Evolutionary conservation across 2,329 filamentous ascomycete species (phyloP), one percentile per base, ranked within the genome.

Genomic region (Xylariaceae sp.): DNA sequence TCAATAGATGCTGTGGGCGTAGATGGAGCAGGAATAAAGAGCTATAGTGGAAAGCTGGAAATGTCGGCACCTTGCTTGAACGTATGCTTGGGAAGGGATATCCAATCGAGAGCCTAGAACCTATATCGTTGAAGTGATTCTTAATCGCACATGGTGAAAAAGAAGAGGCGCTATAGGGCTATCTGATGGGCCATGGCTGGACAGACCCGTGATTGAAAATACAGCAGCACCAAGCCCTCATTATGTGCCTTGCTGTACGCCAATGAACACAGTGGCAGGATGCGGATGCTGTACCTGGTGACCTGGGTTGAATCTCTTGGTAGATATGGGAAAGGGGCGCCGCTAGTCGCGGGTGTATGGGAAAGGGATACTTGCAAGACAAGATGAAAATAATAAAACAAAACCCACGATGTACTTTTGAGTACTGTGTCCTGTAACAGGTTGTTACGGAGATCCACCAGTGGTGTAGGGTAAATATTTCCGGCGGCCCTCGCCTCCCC

Each of bases 321-420:
- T 41, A 21, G 9, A 32, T n/a, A 5, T n/a, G 23, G 21, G 23
- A 21, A 50, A 13, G 15, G 16, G 30, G 35, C 29, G 23, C 24
- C 16, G 24, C 21, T 46, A 21, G 27, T 23, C 16, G 24, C 21
- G 42, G 23, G 27, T 37, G 27, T 39, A 36, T 42, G 35, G 20
- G 9, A 55, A 35, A 23, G 53, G 24, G 24, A 3, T 29, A 33
- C 24, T 41, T 47, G 53, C 32, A 35, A 49, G 33, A 53, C 10
- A 36, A 21, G 36, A 20, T 7, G 9, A 29, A 24, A 24, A 49
- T 41, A 53, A 57, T 40, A 32, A 16, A 26, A 29, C 13, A 32
- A 37, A 32, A 8, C n/a, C 13, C 39, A 20, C 27, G 16, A 18
- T 45, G 13, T 36, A 23, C 24, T 35, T 30, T 27, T n/a, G n/a